Percentiles rank a stretch among this genome's conserved stretches.
Conservation (phyloP, 2,329 filamentous ascomycete genomes). For the Ophiostoma sp. region DNA sequence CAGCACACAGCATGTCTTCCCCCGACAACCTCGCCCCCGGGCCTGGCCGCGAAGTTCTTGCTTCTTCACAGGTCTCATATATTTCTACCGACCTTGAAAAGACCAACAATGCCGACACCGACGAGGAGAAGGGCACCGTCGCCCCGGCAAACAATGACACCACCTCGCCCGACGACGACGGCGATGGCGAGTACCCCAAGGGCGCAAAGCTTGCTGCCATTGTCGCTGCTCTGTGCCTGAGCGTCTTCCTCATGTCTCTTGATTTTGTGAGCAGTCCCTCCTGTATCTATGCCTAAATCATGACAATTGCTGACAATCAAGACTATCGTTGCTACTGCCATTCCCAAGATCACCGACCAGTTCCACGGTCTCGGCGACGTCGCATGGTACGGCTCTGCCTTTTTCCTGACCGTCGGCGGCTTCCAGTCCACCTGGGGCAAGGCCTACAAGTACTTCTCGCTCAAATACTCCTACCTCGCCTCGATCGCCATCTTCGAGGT, state of each 20-base stretch:
- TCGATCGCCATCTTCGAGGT: conserved; percentile 50
- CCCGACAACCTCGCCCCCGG: background rate
- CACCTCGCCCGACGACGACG: conserved; percentile 2
- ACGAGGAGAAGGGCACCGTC: conserved; percentile 19
- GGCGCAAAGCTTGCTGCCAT: conserved; percentile 41
- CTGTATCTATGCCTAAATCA: background rate
- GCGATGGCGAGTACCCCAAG: conserved; percentile 37
- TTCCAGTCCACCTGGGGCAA: conserved; percentile 47
- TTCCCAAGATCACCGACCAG: conserved; percentile 51
- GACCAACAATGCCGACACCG: conserved; percentile 19
- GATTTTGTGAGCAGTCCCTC: conserved; percentile 39
- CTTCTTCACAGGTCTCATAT: conserved; percentile 24
- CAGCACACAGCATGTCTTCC: background rate
- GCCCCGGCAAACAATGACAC: background rate
- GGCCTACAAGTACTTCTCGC: conserved; percentile 47
- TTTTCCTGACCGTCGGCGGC: conserved; percentile 45
- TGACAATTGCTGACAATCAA: conserved; percentile 13
- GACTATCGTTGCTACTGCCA: conserved; percentile 54
- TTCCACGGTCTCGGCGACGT: conserved; percentile 49
- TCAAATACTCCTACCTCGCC: conserved; percentile 46
- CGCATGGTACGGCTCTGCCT: conserved; percentile 56
- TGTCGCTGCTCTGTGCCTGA: conserved; percentile 43
- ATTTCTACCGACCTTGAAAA: conserved; percentile 24
- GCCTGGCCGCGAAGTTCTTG: conserved; percentile 11
- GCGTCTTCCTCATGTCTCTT: conserved; percentile 47